Percentiles rank a stretch among this genome's conserved stretches.
These are phyloP conservation scores for Zygnema cylindricum DNA, from an alignment of 139 green algal species.

Conservation along the genomic window DNA sequence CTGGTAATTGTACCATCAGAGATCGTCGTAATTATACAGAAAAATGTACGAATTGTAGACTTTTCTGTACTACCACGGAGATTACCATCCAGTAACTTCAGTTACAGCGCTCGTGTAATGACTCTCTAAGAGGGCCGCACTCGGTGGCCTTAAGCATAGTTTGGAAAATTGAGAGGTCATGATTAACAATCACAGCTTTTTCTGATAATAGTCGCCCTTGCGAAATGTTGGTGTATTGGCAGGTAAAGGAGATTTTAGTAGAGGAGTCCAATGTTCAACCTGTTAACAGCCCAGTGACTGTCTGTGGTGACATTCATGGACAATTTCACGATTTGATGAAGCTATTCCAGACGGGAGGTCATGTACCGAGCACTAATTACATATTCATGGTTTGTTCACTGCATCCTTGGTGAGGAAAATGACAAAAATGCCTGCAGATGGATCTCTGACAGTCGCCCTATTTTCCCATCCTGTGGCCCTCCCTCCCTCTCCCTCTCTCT, in stretches of 20 bases:
- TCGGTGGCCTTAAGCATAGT: no score
- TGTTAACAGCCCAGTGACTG: slow-evolving; percentile 95
- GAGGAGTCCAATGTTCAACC: slow-evolving; percentile 99
- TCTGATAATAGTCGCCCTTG: no score
- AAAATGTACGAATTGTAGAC: no score
- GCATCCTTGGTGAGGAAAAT: neutral
- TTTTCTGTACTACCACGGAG: no score
- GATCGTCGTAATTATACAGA: no score
- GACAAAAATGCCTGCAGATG: neutral
- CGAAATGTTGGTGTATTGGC: neutral
- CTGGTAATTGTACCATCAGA: no score
- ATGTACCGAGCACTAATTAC: slow-evolving; percentile 95
- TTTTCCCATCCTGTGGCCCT: neutral
- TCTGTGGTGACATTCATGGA: slow-evolving; percentile 99
- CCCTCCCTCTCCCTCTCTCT: slow-evolving; percentile 9
- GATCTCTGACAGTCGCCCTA: neutral
- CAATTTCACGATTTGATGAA: slow-evolving; percentile 99
- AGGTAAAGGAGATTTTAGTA: slow-evolving; percentile 98
- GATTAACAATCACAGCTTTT: no score
- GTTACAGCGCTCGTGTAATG: no score
- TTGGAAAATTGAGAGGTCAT: no score
- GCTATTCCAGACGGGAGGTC: slow-evolving; percentile 94
- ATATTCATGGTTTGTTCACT: slow-evolving; percentile 90
- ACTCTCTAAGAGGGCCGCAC: no score
- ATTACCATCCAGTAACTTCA: no score